Conservation (phyloP, 108 stramenopile species). For the Cylindrotheca fusiformis region DNA sequence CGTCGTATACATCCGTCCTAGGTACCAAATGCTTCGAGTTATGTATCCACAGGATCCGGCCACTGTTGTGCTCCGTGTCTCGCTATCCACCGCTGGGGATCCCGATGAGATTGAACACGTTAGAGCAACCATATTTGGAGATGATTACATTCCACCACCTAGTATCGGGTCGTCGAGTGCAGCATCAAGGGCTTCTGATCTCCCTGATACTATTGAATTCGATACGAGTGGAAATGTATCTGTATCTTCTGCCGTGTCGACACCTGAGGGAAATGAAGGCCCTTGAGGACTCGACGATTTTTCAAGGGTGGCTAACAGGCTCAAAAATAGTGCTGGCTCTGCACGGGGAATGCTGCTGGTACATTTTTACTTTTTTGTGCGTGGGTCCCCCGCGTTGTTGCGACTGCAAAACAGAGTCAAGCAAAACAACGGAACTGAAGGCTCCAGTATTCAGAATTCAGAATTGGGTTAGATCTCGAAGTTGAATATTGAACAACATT, state of each 20-base stretch:
- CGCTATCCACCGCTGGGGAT: slow-evolving; percentile 33
- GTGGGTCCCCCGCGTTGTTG: too few species aligned
- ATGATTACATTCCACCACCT: slow-evolving; percentile 11
- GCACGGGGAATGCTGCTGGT: too few species aligned
- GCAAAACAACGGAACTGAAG: too few species aligned
- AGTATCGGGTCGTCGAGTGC: slow-evolving; percentile 11
- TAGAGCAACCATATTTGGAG: slow-evolving; percentile 24
- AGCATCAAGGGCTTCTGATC: slow-evolving; percentile 4
- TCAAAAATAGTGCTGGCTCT: too few species aligned
- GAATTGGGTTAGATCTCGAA: too few species aligned
- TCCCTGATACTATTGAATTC: slow-evolving; percentile 21
- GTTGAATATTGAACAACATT: too few species aligned
- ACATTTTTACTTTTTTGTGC: too few species aligned
- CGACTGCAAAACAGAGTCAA: too few species aligned
- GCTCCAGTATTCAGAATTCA: too few species aligned
- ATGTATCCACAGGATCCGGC: slow-evolving; percentile 29
- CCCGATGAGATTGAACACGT: slow-evolving; percentile 33
- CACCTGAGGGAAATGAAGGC: slow-evolving; percentile 17
- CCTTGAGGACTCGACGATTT: too few species aligned
- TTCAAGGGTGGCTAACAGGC: too few species aligned
- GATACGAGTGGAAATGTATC: slow-evolving; percentile 13
- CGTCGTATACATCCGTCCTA: slow-evolving; percentile 38
- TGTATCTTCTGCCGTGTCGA: slow-evolving; percentile 17
- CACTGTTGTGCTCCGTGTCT: slow-evolving; percentile 17
- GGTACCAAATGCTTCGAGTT: slow-evolving; percentile 27